Base-by-base conservation (phyloP, 1,284 basidiomycete genomes). In the Austroboletus niveus region DNA sequence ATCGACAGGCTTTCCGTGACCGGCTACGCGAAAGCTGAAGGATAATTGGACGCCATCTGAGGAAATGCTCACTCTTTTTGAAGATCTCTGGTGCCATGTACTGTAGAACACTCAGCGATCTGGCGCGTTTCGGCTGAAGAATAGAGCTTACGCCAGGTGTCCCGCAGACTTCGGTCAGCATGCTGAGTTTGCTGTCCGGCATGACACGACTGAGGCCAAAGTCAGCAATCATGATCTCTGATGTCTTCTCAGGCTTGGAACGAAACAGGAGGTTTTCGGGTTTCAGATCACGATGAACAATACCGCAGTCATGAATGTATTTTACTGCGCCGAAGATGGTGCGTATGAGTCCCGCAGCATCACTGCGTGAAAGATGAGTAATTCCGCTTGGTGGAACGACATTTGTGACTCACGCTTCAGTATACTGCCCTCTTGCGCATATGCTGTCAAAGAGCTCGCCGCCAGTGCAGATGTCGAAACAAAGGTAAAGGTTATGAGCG, bases 41-140 rank as follows among this genome's bases (percentile, higher is more conserved):
- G 22, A 42, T 38, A 44, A 36, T 36, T 8, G 9, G 11, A 24
- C 1, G 46, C 30, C 49, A 32, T 17, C 11, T 43, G 12, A 58
- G 20, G 14, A 45, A 38, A 36, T 6, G 72, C 82, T 44, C 56
- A 91, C 89, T 83, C 73, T 96, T 96, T 69, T 89, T 89, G 80
- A 99, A 99, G 61, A 99, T 98, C 71, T 98, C 96, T 0, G 96
- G 95, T 0, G 96, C 94, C 96, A 98, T 98, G 72, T 99, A 98
- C 80, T 87, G 56, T 29, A 46, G 44, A 41, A 31, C 17, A 46
- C 17, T 69, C 48, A 64, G 52, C 22, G 20, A 31, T 12, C 17
- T 34, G 30, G 42, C 50, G 42, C 8, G 20, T 10, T n/a, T 3
- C 2, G 4, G 14, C 20, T 32, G 22, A 6, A 5, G 40, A 47